phyloP scores from a whole-genome alignment of 768 basidiomycete species.

The Saitozyma podzolica region DNA sequence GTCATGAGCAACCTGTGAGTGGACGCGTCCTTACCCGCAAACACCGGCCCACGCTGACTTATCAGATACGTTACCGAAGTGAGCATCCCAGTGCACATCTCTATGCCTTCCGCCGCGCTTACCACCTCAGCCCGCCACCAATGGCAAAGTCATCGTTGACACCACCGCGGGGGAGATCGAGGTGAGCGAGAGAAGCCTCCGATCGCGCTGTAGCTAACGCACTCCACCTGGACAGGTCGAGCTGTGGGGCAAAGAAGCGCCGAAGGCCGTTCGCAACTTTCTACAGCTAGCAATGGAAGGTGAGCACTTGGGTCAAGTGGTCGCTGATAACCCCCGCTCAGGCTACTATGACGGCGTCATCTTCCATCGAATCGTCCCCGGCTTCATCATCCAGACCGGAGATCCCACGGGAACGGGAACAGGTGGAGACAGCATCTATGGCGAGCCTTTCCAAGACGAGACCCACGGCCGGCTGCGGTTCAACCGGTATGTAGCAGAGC shows the following conservation, averaged over 20 bases:
- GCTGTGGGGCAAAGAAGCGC: conserved; percentile 94
- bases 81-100: conserved; percentile 3
- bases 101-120: background rate
- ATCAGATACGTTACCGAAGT: conserved; percentile 47
- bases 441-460: conserved; percentile 93
- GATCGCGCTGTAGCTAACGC: background rate
- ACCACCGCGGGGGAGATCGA: conserved; percentile 79
- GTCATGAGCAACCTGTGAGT: conserved; percentile 48
- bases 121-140: conserved; percentile 59
- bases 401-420: conserved; percentile 87
- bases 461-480: conserved; percentile 88
- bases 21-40: background rate
- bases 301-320: conserved; percentile 55
- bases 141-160: conserved; percentile 80
- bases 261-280: conserved; percentile 90
- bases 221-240: conserved; percentile 68
- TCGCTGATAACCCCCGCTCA: conserved; percentile 43
- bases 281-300: conserved; percentile 86
- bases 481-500: conserved; percentile 33
- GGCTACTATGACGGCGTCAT: conserved; percentile 96
- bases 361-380: conserved; percentile 89
- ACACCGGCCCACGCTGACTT: conserved; percentile 3
- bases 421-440: conserved; percentile 93
- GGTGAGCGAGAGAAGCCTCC: conserved; percentile 21
- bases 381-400: conserved; percentile 92